These are phyloP conservation scores for Candida adriatica DNA, from an alignment of 805 yeast species.

Conservation along the genomic window DNA sequence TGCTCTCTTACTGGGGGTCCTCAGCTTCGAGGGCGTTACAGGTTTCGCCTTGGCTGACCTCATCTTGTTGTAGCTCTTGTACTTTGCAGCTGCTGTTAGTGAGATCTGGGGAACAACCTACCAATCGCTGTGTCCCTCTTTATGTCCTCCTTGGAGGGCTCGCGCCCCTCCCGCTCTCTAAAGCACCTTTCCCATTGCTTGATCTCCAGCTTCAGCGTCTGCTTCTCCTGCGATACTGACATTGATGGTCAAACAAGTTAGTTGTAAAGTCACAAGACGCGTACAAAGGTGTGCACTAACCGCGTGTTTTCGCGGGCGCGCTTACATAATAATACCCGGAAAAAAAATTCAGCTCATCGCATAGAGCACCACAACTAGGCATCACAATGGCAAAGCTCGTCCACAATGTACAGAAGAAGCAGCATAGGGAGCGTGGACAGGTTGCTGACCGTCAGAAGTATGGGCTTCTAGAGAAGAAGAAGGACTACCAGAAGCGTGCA, in stretches of 20 bases:
- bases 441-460: constrained; percentile 61
- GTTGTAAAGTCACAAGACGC: no score
- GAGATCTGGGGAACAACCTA: constrained; percentile 1
- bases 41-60: no score
- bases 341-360: no score
- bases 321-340: no score
- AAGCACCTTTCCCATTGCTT: constrained; percentile 53
- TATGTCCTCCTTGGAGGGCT: constrained; percentile 43
- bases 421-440: constrained; percentile 92
- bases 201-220: constrained; percentile 33
- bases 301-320: no score
- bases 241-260: no score
- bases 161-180: constrained; percentile 29
- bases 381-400: constrained; percentile 69
- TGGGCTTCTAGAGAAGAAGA: constrained; percentile 91
- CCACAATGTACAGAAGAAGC: constrained; percentile 92
- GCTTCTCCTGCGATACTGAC: no score
- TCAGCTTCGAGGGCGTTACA: constrained; percentile 6
- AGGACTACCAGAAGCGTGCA: constrained; percentile 72
- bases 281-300: no score
- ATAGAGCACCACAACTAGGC: no score
- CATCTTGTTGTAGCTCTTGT: constrained; percentile 13
- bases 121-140: constrained; percentile 30
- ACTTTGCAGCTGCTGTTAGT: constrained; percentile 24
- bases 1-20: constrained; percentile 2